Evolutionary conservation across 345 rosid genomes (phyloP).

Genomic region (Salix viminalis): DNA sequence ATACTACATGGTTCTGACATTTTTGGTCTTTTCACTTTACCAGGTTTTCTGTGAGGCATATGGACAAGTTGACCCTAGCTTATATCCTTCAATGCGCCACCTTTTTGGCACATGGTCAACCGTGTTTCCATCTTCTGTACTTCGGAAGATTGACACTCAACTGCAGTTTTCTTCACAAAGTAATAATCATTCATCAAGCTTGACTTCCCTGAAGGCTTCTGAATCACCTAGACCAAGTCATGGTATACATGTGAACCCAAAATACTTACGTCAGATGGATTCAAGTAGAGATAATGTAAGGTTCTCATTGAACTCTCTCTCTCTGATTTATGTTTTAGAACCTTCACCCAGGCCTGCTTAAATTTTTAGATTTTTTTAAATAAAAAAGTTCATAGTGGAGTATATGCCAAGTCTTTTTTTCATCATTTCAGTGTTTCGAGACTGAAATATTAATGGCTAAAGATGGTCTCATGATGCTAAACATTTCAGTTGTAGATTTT

Average conservation of each 20-base stretch:
- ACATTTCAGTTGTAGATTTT: not conserved
- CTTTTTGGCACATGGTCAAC: conserved; percentile 94
- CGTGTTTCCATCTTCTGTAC: conserved; percentile 68
- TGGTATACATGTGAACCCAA: conserved; percentile 98
- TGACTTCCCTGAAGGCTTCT: conserved; percentile 48
- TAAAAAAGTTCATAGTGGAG: not conserved
- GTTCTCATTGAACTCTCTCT: conserved; percentile 13
- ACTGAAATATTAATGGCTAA: not conserved
- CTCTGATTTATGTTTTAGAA: not conserved
- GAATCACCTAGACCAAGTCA: conserved; percentile 73
- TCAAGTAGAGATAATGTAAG: conserved; percentile 70
- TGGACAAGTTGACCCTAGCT: conserved; percentile 64
- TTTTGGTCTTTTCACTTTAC: not conserved
- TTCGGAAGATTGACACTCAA: conserved; percentile 65
- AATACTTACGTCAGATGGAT: conserved; percentile 80
- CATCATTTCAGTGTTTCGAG: not conserved
- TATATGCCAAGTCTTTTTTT: not conserved
- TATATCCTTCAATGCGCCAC: conserved; percentile 77
- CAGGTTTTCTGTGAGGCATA: conserved; percentile 88
- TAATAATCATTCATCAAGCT: conserved; percentile 45
- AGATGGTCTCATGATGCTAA: not conserved
- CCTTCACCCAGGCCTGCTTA: not conserved
- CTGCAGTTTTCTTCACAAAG: conserved; percentile 53
- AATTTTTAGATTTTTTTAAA: not conserved
- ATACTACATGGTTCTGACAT: not conserved